Evolutionary conservation across 768 basidiomycete species (phyloP).

Genomic region (Lenzites betulinus): DNA sequence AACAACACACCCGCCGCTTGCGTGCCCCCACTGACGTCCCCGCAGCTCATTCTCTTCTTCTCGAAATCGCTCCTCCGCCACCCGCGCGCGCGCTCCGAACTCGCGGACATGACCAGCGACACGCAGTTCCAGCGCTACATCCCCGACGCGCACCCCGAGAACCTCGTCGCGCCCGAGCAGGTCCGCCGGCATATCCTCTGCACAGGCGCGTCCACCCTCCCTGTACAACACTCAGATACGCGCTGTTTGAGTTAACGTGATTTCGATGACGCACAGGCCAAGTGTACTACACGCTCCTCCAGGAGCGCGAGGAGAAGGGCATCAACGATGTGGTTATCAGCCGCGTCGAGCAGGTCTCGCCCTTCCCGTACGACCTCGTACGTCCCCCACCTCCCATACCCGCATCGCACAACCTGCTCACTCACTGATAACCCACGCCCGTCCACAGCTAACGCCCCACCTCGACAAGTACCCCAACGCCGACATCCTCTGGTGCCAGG

Average conservation of each 20-base stretch:
- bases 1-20: slow-evolving; percentile 1
- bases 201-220: slow-evolving; percentile 49
- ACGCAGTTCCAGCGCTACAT: slow-evolving; percentile 93
- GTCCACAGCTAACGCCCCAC: slow-evolving; percentile 76
- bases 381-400: slow-evolving; percentile 24
- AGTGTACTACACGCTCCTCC: slow-evolving; percentile 87
- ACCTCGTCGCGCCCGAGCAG: slow-evolving; percentile 78
- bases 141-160: slow-evolving; percentile 76
- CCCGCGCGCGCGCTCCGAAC: slow-evolving; percentile 85
- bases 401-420: slow-evolving; percentile 6
- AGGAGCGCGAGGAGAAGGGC: slow-evolving; percentile 88
- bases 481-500: slow-evolving; percentile 90
- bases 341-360: slow-evolving; percentile 91
- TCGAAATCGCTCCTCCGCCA: slow-evolving; percentile 95
- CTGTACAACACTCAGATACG: too few species aligned
- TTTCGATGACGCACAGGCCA: too few species aligned
- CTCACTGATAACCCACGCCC: neutral
- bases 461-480: slow-evolving; percentile 97
- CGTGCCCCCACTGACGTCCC: too few species aligned
- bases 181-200: slow-evolving; percentile 92
- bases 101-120: slow-evolving; percentile 88
- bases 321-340: slow-evolving; percentile 95
- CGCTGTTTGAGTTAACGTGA: too few species aligned
- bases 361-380: slow-evolving; percentile 95
- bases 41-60: slow-evolving; percentile 90